Base-by-base conservation (phyloP, 208 protist genomes). In the Trypanosoma platydactyli region DNA sequence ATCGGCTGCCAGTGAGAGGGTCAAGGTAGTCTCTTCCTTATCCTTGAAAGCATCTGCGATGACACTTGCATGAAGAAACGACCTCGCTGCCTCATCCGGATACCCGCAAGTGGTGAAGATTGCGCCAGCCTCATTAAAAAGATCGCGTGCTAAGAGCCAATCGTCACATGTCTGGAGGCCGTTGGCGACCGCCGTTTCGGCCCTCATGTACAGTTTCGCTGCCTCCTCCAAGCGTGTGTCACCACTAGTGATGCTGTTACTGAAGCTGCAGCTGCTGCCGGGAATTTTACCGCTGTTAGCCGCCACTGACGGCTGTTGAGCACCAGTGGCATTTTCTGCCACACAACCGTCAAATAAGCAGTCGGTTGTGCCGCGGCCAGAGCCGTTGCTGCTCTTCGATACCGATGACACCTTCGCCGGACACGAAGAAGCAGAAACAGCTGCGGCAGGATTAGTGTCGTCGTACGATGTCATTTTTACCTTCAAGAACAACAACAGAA, bases 11-110 rank as follows among this genome's bases (percentile, higher is more conserved):
- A 87, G 66, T 9, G 55, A 72, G 13, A 91, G 35, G 46, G 80
- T 77, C 12, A 41, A 64, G 20, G 73, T 54, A 7, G 76, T 79
- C 64, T 91, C 84, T 42, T 83, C 73, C 18, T 94, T 76, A 51
- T 79, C 74, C 30, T 80, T 70, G 48, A 91, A 87, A 25, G 80
- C 78, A 18, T 80, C 77, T 57, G 83, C 84, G 64, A 94, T 91
- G 57, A 87, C 78, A 45, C 84, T 76, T 25, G 88, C 88, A 54
- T 87, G 72, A 11, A 91, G 73, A 56, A 91, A 80, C 53, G 77
- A 77, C 20, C 68, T 68, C 1, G 84, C 84, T 0, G 88, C 79
- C 38, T 63, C 69, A 0, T 74, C 60, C 3, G 77, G 42, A 52
- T 76, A 72, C 15, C 84, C 88, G 38, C 71, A 54, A 33, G 72